Base-by-base conservation (phyloP, 495 filamentous ascomycete genomes). In the Annulohypoxylon moriforme region DNA sequence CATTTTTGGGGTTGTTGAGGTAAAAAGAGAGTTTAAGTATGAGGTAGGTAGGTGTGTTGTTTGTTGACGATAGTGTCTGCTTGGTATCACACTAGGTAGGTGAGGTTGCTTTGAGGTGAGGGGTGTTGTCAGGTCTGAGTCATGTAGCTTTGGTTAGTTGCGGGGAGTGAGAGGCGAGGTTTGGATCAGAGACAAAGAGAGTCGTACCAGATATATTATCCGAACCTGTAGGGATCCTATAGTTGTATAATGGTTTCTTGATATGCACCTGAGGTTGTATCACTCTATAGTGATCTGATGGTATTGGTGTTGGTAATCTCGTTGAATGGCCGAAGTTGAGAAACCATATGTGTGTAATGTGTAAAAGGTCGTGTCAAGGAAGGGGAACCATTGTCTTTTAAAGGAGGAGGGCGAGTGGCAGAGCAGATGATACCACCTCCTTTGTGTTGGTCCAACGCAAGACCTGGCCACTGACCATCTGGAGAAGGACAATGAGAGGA, bases 1-100 rank as follows among this genome's bases (percentile, higher is more conserved):
- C 84, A 86, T 85, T 65, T 67, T 85, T 3, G 14, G 11, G n/a
- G n/a, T 6, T 18, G 40, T 44, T 18, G n/a, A n/a, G n/a, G n/a
- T n/a, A n/a, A n/a, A n/a, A n/a, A n/a, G n/a, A n/a, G n/a, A n/a
- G n/a, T n/a, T n/a, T n/a, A n/a, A n/a, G n/a, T n/a, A n/a, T n/a
- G n/a, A n/a, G n/a, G n/a, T 44, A 18, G 4, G 40, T 44, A 69
- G 16, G 27, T 29, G 27, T 29, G 27, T 29, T 63, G 13, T 27
- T 31, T 40, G 25, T 68, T 56, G 53, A 38, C 44, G 52, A 69
- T 60, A 42, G 29, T 56, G 18, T 47, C 18, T 62, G 5, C 0
- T 25, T 14, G 18, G n/a, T 50, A n/a, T n/a, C n/a, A n/a, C n/a
- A n/a, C n/a, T n/a, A n/a, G n/a, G n/a, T n/a, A n/a, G 24, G 62